Base-by-base conservation (phyloP, 345 rosid species). In the Heritiera fomes region DNA sequence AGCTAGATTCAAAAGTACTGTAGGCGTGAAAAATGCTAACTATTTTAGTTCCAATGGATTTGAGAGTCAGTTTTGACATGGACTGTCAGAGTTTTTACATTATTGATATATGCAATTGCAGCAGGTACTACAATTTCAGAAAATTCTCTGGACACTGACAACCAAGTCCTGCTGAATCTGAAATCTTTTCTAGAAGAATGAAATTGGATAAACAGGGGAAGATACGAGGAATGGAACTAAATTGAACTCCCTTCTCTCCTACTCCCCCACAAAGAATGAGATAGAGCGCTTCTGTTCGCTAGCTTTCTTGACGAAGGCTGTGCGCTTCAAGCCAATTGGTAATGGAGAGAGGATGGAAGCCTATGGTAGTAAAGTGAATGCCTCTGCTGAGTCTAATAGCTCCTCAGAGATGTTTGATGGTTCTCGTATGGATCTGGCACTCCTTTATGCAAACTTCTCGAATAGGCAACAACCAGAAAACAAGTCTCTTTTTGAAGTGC, bases 111-210 rank as follows among this genome's bases (percentile, higher is more conserved):
- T 52, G 56, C 56, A 17, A 41, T 55, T 71, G 46, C 9, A n/a
- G 74, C 13, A 64, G 92, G 83, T 4, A 67, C 78, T 62, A 63
- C 62, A 9, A 94, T 92, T 2, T 75, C 83, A 0, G 94, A 89
- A 70, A 85, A 87, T 82, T 91, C 96, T 59, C 86, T 95, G 12
- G 89, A 86, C 8, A 84, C 80, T 5, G 96, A 95, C 86, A 90
- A 38, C 63, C 73, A 84, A 71, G 89, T 81, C 23, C 73, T 95
- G 60, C 41, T 91, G 52, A 63, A 49, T 7, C 82, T 95, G 41
- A 95, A 88, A 79, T 76, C 84, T 0, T 84, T 79, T 77, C 88
- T 93, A 6, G 87, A 89, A 73, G 60, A 71, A 6, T 6, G 1
- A 12, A 95, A 93, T 34, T 87, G 52, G 20, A 74, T 88, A 6